These are phyloP conservation scores for Wickerhamomyces sp. DNA, from an alignment of 1,139 yeast species.

Conservation along the genomic window DNA sequence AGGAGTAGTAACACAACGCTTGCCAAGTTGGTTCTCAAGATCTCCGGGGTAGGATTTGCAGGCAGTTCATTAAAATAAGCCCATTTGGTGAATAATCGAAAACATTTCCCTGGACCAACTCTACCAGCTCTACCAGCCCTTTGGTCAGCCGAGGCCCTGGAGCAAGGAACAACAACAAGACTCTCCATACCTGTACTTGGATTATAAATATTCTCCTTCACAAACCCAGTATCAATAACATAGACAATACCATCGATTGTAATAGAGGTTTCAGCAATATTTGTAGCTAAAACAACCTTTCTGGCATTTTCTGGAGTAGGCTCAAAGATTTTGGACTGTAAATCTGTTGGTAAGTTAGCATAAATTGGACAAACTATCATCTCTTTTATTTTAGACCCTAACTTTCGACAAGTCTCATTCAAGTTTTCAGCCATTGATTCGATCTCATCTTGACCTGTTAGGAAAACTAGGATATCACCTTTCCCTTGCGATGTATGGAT, in stretches of 20 bases:
- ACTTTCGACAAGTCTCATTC: constrained; percentile 55
- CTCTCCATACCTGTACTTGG: constrained; percentile 89
- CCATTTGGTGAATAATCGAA: constrained; percentile 82
- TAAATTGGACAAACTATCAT: constrained; percentile 83
- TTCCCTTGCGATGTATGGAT: constrained; percentile 69
- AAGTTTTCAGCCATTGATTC: constrained; percentile 74
- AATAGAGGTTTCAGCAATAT: constrained; percentile 94
- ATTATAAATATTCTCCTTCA: constrained; percentile 80
- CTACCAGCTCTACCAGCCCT: constrained; percentile 98
- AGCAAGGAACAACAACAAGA: constrained; percentile 78
- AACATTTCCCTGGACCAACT: constrained; percentile 95
- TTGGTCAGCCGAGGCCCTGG: constrained; percentile 93
- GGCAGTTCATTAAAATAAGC: constrained; percentile 77
- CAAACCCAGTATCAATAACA: constrained; percentile 92
- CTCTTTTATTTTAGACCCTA: constrained; percentile 61
- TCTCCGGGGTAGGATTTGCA: constrained; percentile 82
- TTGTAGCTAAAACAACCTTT: constrained; percentile 90
- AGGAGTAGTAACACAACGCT: constrained; percentile 70
- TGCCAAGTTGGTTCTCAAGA: constrained; percentile 73
- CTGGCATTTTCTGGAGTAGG: constrained; percentile 78
- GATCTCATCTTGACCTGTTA: constrained; percentile 94
- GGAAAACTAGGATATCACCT: constrained; percentile 88
- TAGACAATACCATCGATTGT: constrained; percentile 89
- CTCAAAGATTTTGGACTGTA: constrained; percentile 78
- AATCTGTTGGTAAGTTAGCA: constrained; percentile 83